Base-by-base conservation (phyloP, 495 filamentous ascomycete species). In the Penicillium canescens region DNA sequence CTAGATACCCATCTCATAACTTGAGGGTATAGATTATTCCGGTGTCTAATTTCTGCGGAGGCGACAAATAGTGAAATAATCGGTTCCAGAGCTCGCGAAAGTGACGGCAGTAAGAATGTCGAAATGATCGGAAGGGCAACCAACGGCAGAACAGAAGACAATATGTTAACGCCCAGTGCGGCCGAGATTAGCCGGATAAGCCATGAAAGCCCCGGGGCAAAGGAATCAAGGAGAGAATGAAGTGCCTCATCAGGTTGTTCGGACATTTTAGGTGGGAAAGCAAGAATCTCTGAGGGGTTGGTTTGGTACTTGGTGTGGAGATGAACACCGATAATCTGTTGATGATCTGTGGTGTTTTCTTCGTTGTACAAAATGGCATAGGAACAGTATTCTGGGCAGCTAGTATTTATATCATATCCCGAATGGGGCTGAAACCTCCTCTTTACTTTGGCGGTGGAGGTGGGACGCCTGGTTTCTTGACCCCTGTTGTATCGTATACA, bases 1-100 rank as follows among this genome's bases (percentile, higher is more conserved):
- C 6, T 36, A 14, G 44, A 21, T 33, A 47, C 23, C 44, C 44
- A 47, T 21, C 31, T 47, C 31, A 21, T 33, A 21, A 35, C 31
- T 37, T 47, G 44, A 33, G 44, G 44, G 31, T 47, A 47, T 10
- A 47, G 28, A 35, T 47, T 47, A 21, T 47, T 47, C 7, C 44
- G 44, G 31, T 47, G 31, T 47, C 8, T 33, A 9, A 47, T 35
- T 18, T 33, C 28, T 4, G 44, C 28, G 16, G 44, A 47, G 26
- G 44, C 13, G 44, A 47, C 21, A 33, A 47, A 35, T 7, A 47
- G 4, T 14, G n/a, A 31, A 33, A 47, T 1, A 35, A 31, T 16
- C 11, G 44, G 44, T 47, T 18, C 31, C 16, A 47, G 44, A 12
- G 14, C 21, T 21, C 24, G 6, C 12, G 14, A 34, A 28, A 35